Base-by-base conservation (phyloP, 2,329 filamentous ascomycete genomes). In the Aspergillus sp. region DNA sequence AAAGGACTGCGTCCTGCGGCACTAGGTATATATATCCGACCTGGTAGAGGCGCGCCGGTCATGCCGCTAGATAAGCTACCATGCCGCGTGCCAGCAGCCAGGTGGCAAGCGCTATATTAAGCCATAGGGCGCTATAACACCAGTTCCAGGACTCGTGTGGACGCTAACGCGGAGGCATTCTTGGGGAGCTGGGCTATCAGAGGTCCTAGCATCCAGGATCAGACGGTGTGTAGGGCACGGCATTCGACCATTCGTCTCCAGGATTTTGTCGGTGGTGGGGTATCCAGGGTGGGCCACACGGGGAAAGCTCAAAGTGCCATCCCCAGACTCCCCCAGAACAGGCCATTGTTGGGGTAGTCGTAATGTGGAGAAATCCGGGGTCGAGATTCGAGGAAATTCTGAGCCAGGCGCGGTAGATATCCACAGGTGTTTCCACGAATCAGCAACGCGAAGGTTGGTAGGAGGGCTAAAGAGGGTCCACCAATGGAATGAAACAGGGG, bases 361-460 rank as follows among this genome's bases (percentile, higher is more conserved):
- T 45, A 53, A 60, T 58, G 61, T 65, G 66, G 68, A 67, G 68
- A 66, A 70, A 64, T 57, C 53, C 49, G 61, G 62, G 66, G 68
- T 65, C 64, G 63, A 65, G 67, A 72, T 72, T 72, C 69, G 69
- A 72, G 71, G 70, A 72, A 71, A 67, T 72, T 69, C 69, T 70
- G 58, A 63, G 56, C 39, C 25, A 55, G 25, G 8, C 53, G 41
- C 53, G 53, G 53, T 64, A 63, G 64, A 52, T 49, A 52, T 49
- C n/a, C 15, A 49, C 48, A 39, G 21, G 38, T 19, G 56, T 64
- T 72, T 70, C 72, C 72, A 73, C 72, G 67, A 74, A 74, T 74
- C 67, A 69, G 47, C 58, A 38, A 25, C 15, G 39, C 30, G 23
- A 12, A 41, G 45, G 23, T 19, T 47, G 57, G 38, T 36, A 54